Conservation (phyloP, 768 basidiomycete species). For the Leccinum arenicola region DNA sequence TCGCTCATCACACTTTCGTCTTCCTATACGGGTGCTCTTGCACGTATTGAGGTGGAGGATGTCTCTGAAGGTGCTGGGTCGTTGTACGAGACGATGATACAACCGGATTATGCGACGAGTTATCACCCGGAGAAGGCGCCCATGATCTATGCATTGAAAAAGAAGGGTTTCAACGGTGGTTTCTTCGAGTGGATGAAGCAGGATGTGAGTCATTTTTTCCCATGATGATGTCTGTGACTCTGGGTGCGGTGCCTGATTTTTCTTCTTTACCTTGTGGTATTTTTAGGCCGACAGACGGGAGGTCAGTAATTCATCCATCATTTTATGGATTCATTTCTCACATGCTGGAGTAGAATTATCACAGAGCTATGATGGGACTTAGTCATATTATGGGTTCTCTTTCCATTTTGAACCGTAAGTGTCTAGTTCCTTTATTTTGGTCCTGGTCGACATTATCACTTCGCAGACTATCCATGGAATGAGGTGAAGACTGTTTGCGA, state of each 20-base stretch:
- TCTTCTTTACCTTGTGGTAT: background rate
- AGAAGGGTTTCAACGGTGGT: conserved; percentile 13
- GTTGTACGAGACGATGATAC: background rate
- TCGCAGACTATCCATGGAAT: conserved; percentile 25
- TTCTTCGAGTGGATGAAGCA: conserved; percentile 25
- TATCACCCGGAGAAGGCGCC: conserved; percentile 13
- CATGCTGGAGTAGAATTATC: conserved; percentile 15
- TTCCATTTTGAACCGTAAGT: conserved; percentile 23
- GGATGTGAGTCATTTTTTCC: conserved; percentile 14
- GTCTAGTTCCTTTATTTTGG: background rate
- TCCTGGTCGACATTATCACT: background rate
- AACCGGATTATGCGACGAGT: background rate
- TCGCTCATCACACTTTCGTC: conserved; percentile 25
- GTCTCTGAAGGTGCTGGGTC: background rate
- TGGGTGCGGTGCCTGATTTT: background rate
- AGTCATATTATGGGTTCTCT: conserved; percentile 22
- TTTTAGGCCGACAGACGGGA: conserved; percentile 14
- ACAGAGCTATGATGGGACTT: conserved; percentile 24
- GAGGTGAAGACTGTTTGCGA: conserved; percentile 26
- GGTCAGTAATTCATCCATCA: background rate
- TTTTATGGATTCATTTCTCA: conserved; percentile 1
- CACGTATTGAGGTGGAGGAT: background rate
- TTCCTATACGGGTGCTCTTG: background rate
- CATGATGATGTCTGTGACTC: background rate
- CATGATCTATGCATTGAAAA: conserved; percentile 18